These are phyloP conservation scores for Yarrowia sp. DNA, from an alignment of 805 yeast genomes.

Conservation along the genomic window DNA sequence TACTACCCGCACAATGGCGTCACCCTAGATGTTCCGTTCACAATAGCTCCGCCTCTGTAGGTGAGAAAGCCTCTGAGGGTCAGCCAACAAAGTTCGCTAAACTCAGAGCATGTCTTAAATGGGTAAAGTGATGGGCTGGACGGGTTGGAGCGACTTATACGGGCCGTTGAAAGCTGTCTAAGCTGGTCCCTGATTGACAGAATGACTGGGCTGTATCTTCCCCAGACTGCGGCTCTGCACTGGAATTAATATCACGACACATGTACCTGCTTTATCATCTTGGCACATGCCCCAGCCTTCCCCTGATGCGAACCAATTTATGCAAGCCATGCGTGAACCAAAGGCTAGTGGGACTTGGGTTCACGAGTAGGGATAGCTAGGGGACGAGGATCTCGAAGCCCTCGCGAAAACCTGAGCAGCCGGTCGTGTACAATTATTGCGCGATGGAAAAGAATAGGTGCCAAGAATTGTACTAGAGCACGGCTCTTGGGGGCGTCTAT, in stretches of 20 bases:
- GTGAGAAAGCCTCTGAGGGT: neutral
- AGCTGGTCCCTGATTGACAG: no score
- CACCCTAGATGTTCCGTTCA: neutral
- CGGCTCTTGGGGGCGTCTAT: neutral
- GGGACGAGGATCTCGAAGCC: neutral
- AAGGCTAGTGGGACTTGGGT: constrained; percentile 6
- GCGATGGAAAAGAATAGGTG: neutral
- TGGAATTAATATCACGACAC: neutral
- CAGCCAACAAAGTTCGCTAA: constrained; percentile 20
- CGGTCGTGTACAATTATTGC: neutral
- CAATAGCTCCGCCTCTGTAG: constrained; percentile 10
- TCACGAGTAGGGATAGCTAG: neutral
- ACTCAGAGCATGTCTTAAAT: constrained; percentile 27
- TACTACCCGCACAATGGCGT: constrained; percentile 12
- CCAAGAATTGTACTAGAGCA: neutral
- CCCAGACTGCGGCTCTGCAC: constrained; percentile 10
- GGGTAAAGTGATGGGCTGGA: constrained; percentile 35
- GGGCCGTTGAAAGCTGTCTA: neutral
- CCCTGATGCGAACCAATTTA: constrained; percentile 26
- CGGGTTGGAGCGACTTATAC: neutral
- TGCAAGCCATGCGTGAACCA: constrained; percentile 26
- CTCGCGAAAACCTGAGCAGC: no score
- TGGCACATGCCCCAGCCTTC: constrained; percentile 29
- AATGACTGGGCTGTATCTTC: neutral
- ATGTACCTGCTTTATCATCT: constrained; percentile 26